These are phyloP conservation scores for Sphagnum magellanicum DNA, from an alignment of 228 moss, liverwort and hornwort species.

Conservation along the genomic window DNA sequence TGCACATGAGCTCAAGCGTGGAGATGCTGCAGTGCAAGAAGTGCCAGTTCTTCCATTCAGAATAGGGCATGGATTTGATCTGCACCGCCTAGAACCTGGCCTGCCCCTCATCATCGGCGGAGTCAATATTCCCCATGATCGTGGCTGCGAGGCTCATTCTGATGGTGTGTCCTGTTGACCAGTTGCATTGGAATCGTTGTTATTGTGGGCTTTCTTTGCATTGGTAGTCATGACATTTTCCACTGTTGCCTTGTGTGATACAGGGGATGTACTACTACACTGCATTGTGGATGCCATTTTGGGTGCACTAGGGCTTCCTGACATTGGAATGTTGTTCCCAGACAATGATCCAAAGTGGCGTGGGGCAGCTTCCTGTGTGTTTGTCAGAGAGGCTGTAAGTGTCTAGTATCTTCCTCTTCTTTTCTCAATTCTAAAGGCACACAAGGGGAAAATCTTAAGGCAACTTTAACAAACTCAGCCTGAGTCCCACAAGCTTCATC, in stretches of 20 bases:
- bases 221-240: background rate
- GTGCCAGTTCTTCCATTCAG: constrained; percentile 81
- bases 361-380: constrained; percentile 88
- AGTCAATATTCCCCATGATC: constrained; percentile 87
- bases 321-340: constrained; percentile 93
- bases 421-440: background rate
- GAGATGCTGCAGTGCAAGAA: constrained; percentile 30
- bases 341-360: constrained; percentile 98
- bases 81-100: constrained; percentile 85
- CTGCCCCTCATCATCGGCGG: constrained; percentile 93
- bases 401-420: background rate
- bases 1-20: constrained; percentile 39
- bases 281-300: constrained; percentile 94
- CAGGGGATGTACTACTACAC: constrained; percentile 87
- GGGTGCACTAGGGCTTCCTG: constrained; percentile 92
- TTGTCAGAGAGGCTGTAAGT: constrained; percentile 92
- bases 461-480: too few relatives aligned
- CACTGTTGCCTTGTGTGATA: background rate
- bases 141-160: constrained; percentile 97
- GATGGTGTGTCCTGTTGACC: constrained; percentile 40
- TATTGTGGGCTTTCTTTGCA: background rate
- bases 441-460: too few relatives aligned
- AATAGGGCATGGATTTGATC: constrained; percentile 91
- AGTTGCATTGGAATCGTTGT: background rate
- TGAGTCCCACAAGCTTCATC: too few relatives aligned